Evolutionary conservation across 2,329 filamentous ascomycete genomes (phyloP).

Genomic region (Colletotrichum melonis): DNA sequence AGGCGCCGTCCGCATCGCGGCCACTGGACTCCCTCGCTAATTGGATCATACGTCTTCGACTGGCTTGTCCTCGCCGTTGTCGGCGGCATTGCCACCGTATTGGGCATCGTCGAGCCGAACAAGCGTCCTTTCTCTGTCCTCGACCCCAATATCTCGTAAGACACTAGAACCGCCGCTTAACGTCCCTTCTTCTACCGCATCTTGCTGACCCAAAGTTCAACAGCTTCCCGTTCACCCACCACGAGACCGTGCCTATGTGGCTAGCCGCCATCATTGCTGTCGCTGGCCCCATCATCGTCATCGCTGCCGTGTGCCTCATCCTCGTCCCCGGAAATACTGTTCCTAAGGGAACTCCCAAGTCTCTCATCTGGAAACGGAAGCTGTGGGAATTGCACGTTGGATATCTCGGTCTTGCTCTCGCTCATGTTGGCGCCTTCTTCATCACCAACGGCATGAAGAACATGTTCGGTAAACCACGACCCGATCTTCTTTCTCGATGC

Average conservation of each 20-base stretch:
- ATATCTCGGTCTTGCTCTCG: conserved; percentile 83
- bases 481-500: conserved; percentile 86
- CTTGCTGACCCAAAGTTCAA: conserved; percentile 21
- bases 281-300: conserved; percentile 73
- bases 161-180: conserved; percentile 11
- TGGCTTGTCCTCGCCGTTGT: conserved; percentile 76
- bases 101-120: conserved; percentile 71
- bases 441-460: conserved; percentile 90
- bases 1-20: conserved; percentile 27
- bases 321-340: conserved; percentile 80
- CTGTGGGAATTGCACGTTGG: conserved; percentile 92
- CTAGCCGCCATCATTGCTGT: conserved; percentile 74
- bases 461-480: conserved; percentile 75
- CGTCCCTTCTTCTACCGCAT: background rate
- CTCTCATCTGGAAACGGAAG: conserved; percentile 81
- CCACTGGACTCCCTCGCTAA: conserved; percentile 39
- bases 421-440: conserved; percentile 78
- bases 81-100: conserved; percentile 67
- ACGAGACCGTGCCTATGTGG: conserved; percentile 78
- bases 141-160: conserved; percentile 79
- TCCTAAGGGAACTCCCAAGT: conserved; percentile 69
- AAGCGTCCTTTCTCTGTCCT: conserved; percentile 76
- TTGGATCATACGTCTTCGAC: conserved; percentile 79
- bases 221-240: conserved; percentile 75
- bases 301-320: conserved; percentile 74